Evolutionary conservation across 352 stramenopile species (phyloP), one percentile per base, ranked within the genome.

Genomic region (Elongisporangium anandrum): DNA sequence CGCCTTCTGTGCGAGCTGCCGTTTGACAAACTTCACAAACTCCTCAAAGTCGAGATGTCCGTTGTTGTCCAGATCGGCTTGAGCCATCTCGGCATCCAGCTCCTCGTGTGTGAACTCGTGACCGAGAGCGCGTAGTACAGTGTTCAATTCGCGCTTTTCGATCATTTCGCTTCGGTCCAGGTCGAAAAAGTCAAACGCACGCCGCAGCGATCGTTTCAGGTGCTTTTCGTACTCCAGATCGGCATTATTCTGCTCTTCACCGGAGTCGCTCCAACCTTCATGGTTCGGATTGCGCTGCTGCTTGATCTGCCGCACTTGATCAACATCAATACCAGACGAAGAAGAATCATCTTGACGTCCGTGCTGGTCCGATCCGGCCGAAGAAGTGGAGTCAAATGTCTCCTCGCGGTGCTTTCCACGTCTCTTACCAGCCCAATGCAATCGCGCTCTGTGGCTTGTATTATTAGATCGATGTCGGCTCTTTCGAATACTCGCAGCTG

Each of bases 121-220:
- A 1, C 79, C 84, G 10, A 94, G 59, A 1, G 81, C 84, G 22
- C 79, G 74, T 4, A 94, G 61, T 2, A 94, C 77, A 34, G 88
- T 77, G 10, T 64, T 72, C 17, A 94, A 61, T 52, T 92, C 82
- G 13, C 70, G 68, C 51, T 88, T 88, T 39, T 89, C 81, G 17
- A 94, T 94, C 1, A 75, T 81, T 16, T 75, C 74, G 17, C 70
- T 92, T 22, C 81, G 76, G 38, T 94, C 78, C 5, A 86, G 57
- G 49, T 94, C 84, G 52, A 90, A 94, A 41, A 92, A 92, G 45
- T 92, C 81, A 50, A 92, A 94, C 15, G 78, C 84, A 52, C 76
- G 72, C 4, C 75, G 75, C 15, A 91, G 60, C 2, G 81, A 79
- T 19, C 62, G 71, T 52, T 88, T 91, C 16, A 92, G 61, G 19